Evolutionary conservation across 2,329 filamentous ascomycete species (phyloP).

Genomic region (Fusarium equiseti): DNA sequence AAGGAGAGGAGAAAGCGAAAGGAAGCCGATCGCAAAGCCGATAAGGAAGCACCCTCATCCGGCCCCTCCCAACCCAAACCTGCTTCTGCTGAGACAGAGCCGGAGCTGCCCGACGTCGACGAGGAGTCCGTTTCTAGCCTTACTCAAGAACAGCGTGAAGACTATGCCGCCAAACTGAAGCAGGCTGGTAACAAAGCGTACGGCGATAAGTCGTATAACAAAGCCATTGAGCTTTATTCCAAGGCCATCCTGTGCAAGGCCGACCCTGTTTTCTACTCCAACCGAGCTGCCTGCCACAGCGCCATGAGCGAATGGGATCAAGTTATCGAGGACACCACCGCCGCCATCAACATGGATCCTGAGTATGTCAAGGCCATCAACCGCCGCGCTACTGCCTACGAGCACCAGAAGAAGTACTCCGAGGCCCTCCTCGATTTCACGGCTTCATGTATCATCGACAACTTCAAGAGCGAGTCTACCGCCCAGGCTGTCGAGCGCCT

Average conservation of each 20-base stretch:
- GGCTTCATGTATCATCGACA: conserved; percentile 98
- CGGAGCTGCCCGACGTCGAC: conserved; percentile 77
- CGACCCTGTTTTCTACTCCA: conserved; percentile 98
- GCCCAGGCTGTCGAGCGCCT: conserved; percentile 91
- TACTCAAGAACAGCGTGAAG: conserved; percentile 77
- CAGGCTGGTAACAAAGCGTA: conserved; percentile 97
- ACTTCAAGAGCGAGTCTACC: conserved; percentile 91
- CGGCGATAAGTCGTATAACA: conserved; percentile 91
- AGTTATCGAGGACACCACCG: conserved; percentile 96
- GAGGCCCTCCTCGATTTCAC: conserved; percentile 98
- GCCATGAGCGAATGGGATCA: conserved; percentile 93
- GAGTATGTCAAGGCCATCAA: conserved; percentile 99
- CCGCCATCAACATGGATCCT: conserved; percentile 90
- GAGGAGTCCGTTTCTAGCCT: conserved; percentile 67
- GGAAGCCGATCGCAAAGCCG: conserved; percentile 74
- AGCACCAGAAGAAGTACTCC: conserved; percentile 90
- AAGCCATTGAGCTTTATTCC: conserved; percentile 93
- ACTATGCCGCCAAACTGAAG: conserved; percentile 92
- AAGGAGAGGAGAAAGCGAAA: conserved; percentile 91
- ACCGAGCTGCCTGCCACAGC: conserved; percentile 97
- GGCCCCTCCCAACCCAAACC: conserved; percentile 59
- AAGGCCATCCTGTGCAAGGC: conserved; percentile 97
- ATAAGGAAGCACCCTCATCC: conserved; percentile 55
- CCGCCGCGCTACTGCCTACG: conserved; percentile 95
- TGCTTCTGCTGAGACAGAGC: conserved; percentile 67